These are phyloP conservation scores for Falciphora oryzae DNA, from an alignment of 2,329 filamentous ascomycete species.

Conservation along the genomic window DNA sequence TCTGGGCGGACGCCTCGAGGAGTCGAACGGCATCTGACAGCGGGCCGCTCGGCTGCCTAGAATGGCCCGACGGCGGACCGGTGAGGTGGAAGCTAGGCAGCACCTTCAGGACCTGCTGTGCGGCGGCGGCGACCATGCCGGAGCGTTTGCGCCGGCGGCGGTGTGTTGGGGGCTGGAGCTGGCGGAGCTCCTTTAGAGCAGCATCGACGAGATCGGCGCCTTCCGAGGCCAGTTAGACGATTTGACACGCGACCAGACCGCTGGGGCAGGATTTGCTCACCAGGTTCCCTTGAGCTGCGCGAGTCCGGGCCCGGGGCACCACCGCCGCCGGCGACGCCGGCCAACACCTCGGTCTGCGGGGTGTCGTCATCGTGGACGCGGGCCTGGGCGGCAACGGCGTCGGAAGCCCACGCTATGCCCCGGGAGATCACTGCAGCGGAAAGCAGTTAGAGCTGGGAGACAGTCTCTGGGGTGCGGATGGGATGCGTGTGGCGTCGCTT, in stretches of 20 bases:
- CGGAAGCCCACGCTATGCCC: conserved; percentile 10
- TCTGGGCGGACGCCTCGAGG: conserved; percentile 45
- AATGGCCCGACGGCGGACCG: conserved; percentile 35
- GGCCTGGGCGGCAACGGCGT: background rate
- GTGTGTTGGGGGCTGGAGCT: conserved; percentile 40
- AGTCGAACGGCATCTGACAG: conserved; percentile 46
- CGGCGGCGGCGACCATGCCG: conserved; percentile 35
- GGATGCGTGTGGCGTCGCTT: background rate
- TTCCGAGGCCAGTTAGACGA: conserved; percentile 17
- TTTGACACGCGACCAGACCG: too few species aligned
- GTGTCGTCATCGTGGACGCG: too few species aligned
- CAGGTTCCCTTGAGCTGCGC: conserved; percentile 8
- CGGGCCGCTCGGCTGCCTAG: conserved; percentile 29
- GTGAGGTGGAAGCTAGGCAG: conserved; percentile 45
- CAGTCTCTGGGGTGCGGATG: too few species aligned
- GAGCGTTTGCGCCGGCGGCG: conserved; percentile 37
- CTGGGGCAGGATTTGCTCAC: background rate
- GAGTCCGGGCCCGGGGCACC: too few species aligned
- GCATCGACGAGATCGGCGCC: conserved; percentile 49
- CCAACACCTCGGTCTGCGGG: conserved; percentile 3
- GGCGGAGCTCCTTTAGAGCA: conserved; percentile 44
- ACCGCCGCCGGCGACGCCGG: background rate
- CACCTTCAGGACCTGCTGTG: conserved; percentile 40
- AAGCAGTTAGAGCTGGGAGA: too few species aligned
- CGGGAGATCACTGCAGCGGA: conserved; percentile 17